A percentile compares a stretch with the other conserved stretches of the same genome.
phyloP scores from a whole-genome alignment of 2,329 filamentous ascomycete genomes.

The Fusarium udum region DNA sequence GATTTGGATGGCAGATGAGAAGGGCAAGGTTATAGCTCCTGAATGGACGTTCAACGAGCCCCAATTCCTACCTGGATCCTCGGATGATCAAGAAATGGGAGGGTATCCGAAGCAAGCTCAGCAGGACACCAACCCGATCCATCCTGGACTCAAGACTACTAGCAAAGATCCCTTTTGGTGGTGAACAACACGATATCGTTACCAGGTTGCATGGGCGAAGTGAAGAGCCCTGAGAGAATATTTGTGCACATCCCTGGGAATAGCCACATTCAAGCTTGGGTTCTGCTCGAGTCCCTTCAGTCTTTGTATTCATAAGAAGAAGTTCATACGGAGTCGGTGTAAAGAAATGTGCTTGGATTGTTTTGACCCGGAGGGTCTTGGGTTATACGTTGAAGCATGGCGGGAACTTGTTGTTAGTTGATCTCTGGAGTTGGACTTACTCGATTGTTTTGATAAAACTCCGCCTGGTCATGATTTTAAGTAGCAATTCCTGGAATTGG shows the following conservation, averaged over 20 bases:
- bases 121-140: background rate
- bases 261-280: background rate
- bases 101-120: background rate
- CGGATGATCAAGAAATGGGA: background rate
- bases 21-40: background rate
- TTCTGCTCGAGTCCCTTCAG: background rate
- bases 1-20: conserved; percentile 8
- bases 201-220: background rate
- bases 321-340: background rate
- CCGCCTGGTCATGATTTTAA: background rate
- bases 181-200: background rate
- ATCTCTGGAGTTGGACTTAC: background rate
- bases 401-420: background rate
- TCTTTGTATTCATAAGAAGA: background rate
- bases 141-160: conserved; percentile 5
- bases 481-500: background rate
- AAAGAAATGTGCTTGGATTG: background rate
- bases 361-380: background rate
- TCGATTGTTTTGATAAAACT: background rate
- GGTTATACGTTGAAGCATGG: background rate
- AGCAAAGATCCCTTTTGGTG: conserved; percentile 8
- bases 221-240: background rate
- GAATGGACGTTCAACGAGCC: conserved; percentile 25
- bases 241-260: background rate
- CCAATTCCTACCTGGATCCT: background rate